Evolutionary conservation across 768 basidiomycete species (phyloP).

Genomic region (Thelephora aurantiotincta): DNA sequence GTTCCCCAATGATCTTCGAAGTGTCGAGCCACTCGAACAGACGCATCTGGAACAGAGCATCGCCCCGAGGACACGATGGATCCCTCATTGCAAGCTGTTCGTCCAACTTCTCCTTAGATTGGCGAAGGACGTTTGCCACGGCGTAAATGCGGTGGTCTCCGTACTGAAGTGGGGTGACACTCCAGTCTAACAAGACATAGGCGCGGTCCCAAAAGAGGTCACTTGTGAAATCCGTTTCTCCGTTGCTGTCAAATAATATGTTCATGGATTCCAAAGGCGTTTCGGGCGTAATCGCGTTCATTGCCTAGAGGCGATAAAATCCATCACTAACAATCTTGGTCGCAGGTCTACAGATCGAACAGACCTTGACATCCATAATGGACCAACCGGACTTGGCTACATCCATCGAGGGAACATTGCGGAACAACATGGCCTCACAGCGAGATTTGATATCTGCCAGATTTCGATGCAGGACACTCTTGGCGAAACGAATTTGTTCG

Average conservation of each 20-base stretch:
- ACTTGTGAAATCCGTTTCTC: constrained; percentile 21
- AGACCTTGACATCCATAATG: constrained; percentile 37
- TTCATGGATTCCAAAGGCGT: constrained; percentile 43
- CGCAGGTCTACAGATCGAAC: not conserved
- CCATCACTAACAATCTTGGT: not conserved
- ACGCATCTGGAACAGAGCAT: constrained; percentile 56
- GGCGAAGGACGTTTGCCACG: constrained; percentile 51
- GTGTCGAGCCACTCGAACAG: constrained; percentile 74
- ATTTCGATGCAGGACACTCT: constrained; percentile 31
- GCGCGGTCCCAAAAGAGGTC: constrained; percentile 48
- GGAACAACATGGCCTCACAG: constrained; percentile 73
- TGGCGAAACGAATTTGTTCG: constrained; percentile 18
- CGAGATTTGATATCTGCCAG: constrained; percentile 58
- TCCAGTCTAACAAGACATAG: constrained; percentile 67
- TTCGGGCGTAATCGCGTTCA: constrained; percentile 61
- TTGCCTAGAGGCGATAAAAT: constrained; percentile 27
- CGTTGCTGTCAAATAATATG: constrained; percentile 34
- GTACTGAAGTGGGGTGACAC: constrained; percentile 66
- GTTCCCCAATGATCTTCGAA: constrained; percentile 44
- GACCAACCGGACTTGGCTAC: constrained; percentile 48
- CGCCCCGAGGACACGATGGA: constrained; percentile 37
- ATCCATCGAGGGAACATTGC: constrained; percentile 45
- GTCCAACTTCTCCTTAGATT: constrained; percentile 46
- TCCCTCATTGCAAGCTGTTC: constrained; percentile 45
- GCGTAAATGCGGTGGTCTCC: constrained; percentile 73